Evolutionary conservation across 768 basidiomycete genomes (phyloP), one percentile per base, ranked within the genome.

Genomic region (Aureoboletus auriporus): DNA sequence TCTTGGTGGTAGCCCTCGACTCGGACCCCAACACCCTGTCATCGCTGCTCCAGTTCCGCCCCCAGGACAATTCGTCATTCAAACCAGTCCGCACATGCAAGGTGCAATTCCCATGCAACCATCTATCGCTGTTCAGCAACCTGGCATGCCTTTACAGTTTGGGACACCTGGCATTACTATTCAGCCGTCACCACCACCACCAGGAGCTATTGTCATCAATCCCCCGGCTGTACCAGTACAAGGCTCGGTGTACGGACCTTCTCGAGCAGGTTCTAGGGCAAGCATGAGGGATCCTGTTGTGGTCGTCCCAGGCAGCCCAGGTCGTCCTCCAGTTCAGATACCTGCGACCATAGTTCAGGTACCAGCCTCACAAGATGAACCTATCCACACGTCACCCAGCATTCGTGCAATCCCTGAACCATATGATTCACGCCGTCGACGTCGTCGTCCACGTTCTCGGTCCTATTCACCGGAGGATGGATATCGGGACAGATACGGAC

Each of bases 361-460:
- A 11, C 40, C 55, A 34, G 51, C 53, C 8, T 44, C 54, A 23
- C 46, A 45, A 11, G 52, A 49, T 23, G 52, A 42, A 2, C 50
- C 16, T 51, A 28, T 51, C 28, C 56, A 12, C 26, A 57, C 52
- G 40, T 58, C 63, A 13, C 71, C 60, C 36, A 53, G 61, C 37
- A 59, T 62, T 39, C 59, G 58, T 23, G 61, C 52, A 17, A 62
- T 54, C 43, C 57, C 52, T 11, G 47, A 45, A 16, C 47, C 40
- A 6, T 48, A 23, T 23, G 20, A 23, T 39, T 51, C 56, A 27
- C 42, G 40, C 8, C 20, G 51, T 13, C 52, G 38, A 41, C 42
- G 29, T 12, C 47, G 47, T 46, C 51, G 55, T 42, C 46, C 51
- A 31, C 60, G 59, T 17, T 61, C 66, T 46, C 61, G 59, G 23